Evolutionary conservation across 2,329 filamentous ascomycete genomes (phyloP), one percentile per base, ranked within the genome.

Genomic region (Xylariaceae sp.): DNA sequence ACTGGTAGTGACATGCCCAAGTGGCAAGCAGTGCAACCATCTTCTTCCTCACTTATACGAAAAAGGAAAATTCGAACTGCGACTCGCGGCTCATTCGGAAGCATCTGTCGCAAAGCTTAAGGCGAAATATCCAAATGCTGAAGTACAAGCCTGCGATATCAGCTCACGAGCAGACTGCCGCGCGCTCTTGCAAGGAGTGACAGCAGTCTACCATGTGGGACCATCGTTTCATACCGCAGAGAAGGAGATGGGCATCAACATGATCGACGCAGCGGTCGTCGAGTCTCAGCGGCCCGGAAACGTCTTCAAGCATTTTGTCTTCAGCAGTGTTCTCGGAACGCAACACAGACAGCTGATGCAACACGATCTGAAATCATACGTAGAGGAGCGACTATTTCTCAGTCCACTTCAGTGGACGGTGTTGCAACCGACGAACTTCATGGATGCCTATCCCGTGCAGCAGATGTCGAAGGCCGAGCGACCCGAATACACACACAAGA

Each of bases 1-100:
- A 33, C 53, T 73, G 27, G 62, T 70, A 30, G 52, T 73, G 22
- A 71, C 68, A 35, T 68, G 62, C 46, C 67, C 70, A 5, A 62
- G 62, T 18, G 69, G 69, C 41, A 70, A 69, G 44, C 69, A 71
- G 57, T 60, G 61, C 51, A 52, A 58, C 7, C 53, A 55, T 2
- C 60, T 72, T 27, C 61, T 72, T 33, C 67, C 67, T 6, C 58
- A 66, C 3, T 55, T 73, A 11, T 52, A 62, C 11, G 45, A 58
- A 15, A 59, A 63, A 46, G 65, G 62, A 55, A 62, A 61, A 36
- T 58, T 52, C 47, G 48, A 54, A 31, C 58, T 71, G 5, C 68
- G 68, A 17, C 60, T 71, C 1, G 64, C 62, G 33, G 64, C 65
- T 22, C 51, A 65, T 44, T 66, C 62, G 6, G 12, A 52, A 10